Evolutionary conservation across 371 early-diverging fungal species (phyloP), one percentile per base, ranked within the genome.

Genomic region (Lichtheimia corymbifera): DNA sequence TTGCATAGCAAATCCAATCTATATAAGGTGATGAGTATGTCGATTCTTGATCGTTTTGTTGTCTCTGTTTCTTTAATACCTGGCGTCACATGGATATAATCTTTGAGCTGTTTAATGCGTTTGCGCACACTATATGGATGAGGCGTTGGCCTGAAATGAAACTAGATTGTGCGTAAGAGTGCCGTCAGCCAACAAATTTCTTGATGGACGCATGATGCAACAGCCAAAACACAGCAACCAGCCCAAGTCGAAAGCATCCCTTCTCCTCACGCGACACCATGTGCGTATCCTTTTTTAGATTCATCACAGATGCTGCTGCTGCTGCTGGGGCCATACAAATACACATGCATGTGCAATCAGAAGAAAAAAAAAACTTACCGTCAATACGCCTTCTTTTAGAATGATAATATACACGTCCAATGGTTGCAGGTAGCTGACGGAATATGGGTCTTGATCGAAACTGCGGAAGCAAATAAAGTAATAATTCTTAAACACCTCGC

Each of bases 1-100:
- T 66, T 0, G 93, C 94, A 68, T 95, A 95, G 69, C 88, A 89
- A 57, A 95, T 88, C 96, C 96, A 95, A 61, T 93, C 93, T 72
- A 79, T 50, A 6, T n/a, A 15, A 17, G 20, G 53, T 17, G 44
- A 64, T 17, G 56, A 53, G 45, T 44, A 45, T 40, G 11, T 50
- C 25, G 40, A 49, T 55, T 43, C n/a, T 22, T 22, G 18, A 35
- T 35, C 35, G n/a, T n/a, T 59, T 27, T 54, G 2, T 14, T 0
- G 27, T 43, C n/a, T 12, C n/a, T n/a, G n/a, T n/a, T 27, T 30
- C 40, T n/a, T 40, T 66, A 22, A 22, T 79, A 82, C 76, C 83
- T 56, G 87, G 85, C 35, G 85, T 85, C 12, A 84, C 76, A 49
- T 73, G 74, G 66, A 83, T 89, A 61, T 88, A 91, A 40, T 85